These are phyloP conservation scores for Epichloe festucae DNA, from an alignment of 2,329 filamentous ascomycete species.

Conservation along the genomic window DNA sequence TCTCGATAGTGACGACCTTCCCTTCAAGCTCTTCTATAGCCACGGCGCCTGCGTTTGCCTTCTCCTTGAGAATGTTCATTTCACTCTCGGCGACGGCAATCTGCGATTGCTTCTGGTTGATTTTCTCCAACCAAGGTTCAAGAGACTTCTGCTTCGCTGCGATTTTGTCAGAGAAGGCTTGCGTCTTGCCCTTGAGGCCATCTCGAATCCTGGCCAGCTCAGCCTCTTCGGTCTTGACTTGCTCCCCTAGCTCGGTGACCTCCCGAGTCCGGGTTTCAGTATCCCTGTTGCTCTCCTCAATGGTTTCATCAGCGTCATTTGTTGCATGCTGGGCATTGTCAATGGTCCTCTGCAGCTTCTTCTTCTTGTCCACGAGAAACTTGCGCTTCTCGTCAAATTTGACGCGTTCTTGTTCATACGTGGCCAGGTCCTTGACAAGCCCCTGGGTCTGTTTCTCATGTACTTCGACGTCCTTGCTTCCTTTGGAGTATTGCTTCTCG, in stretches of 20 bases:
- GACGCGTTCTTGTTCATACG: slow-evolving; percentile 90
- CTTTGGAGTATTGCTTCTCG: slow-evolving; percentile 70
- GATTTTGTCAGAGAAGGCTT: slow-evolving; percentile 86
- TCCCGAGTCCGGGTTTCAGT: slow-evolving; percentile 66
- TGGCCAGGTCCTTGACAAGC: slow-evolving; percentile 74
- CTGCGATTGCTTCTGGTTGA: slow-evolving; percentile 88
- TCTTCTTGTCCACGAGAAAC: slow-evolving; percentile 79
- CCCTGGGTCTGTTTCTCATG: slow-evolving; percentile 72
- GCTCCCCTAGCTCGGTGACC: slow-evolving; percentile 66
- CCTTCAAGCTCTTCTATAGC: slow-evolving; percentile 71
- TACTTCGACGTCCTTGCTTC: slow-evolving; percentile 69
- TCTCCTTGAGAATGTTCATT: slow-evolving; percentile 79
- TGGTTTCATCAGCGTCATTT: slow-evolving; percentile 62
- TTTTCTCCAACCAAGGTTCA: slow-evolving; percentile 93
- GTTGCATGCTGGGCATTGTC: slow-evolving; percentile 61
- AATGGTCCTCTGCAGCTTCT: slow-evolving; percentile 86
- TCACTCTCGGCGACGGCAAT: slow-evolving; percentile 94
- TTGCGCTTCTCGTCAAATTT: slow-evolving; percentile 98
- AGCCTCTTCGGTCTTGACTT: slow-evolving; percentile 65
- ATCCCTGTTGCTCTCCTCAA: slow-evolving; percentile 65
- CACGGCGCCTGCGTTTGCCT: slow-evolving; percentile 74
- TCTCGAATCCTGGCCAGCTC: slow-evolving; percentile 77
- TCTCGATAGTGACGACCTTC: slow-evolving; percentile 63
- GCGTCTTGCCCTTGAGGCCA: slow-evolving; percentile 85
- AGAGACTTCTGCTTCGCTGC: slow-evolving; percentile 83